A percentile compares a stretch with the other conserved stretches of the same genome.
Evolutionary conservation across 169 alveolate genomes (phyloP).

Genomic region (Plasmodium adleri): DNA sequence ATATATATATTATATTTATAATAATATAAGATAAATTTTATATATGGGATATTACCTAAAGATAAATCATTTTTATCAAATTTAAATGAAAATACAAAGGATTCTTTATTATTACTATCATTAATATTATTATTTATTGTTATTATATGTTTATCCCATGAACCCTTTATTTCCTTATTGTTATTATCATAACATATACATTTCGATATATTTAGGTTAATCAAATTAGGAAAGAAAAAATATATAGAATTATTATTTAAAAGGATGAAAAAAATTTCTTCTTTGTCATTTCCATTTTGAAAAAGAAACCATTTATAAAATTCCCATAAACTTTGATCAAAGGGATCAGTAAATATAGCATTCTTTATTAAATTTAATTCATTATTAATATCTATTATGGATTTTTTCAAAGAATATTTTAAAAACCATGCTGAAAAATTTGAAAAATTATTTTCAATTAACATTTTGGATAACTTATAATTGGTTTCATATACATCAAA

Average conservation of each 20-base stretch:
- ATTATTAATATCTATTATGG: conserved; percentile 22
- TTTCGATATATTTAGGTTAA: conserved; percentile 37
- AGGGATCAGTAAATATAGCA: conserved; percentile 74
- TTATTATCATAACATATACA: conserved; percentile 49
- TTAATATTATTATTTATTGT: conserved; percentile 1
- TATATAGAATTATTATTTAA: conserved; percentile 45
- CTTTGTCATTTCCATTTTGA: conserved; percentile 63
- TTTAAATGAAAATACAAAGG: conserved; percentile 46
- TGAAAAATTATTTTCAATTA: conserved; percentile 67
- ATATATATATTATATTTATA: conserved; percentile 59
- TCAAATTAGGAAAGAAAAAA: conserved; percentile 48
- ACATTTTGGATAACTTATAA: conserved; percentile 46
- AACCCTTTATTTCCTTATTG: conserved; percentile 30
- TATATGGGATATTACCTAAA: conserved; percentile 15
- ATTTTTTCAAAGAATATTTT: conserved; percentile 51
- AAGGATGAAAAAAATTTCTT: conserved; percentile 40
- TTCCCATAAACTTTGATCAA: conserved; percentile 76
- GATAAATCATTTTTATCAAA: conserved; percentile 5
- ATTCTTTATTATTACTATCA: conserved; percentile 23
- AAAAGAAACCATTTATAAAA: conserved; percentile 75
- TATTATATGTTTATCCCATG: conserved; percentile 52
- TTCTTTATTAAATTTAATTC: conserved; percentile 57
- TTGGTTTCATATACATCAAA: conserved; percentile 38
- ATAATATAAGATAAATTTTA: conserved; percentile 55
- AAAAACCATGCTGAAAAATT: conserved; percentile 75